Base-by-base conservation (phyloP, 306 rosid species). In the Casuarina glauca region DNA sequence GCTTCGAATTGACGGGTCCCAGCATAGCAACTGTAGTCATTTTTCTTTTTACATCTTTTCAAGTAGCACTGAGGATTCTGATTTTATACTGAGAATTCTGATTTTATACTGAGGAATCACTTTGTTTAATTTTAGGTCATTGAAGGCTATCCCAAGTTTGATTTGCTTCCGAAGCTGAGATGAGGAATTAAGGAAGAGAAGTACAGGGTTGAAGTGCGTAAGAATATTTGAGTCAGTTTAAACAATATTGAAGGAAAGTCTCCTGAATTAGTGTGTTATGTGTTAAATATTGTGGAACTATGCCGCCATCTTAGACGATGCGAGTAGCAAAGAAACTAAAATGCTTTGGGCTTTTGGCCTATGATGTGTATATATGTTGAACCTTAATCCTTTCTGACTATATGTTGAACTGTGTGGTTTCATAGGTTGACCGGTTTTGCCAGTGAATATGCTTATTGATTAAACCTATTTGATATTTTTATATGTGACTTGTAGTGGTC, bases 71-170 rank as follows among this genome's bases (percentile, higher is more conserved):
- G 50, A 10, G 11, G 35, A 58, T 26, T 2, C 39, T 1, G 3
- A 35, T 58, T 26, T 26, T 20, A 1, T 19, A 58, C 35, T 35
- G 35, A 16, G 2, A 2, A 17, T 35, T 62, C 19, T 32, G 41
- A 1, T 62, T 62, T 62, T 4, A 32, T 36, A 36, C 44, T 12
- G 15, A 66, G 45, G 1, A 66, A 66, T 66, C 41, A 10, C 41
- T 78, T 62, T 75, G 70, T 69, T 41, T 63, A 44, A 79, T 36
- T 80, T 67, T 82, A 89, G 93, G 84, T 74, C 43, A 67, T 84
- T 84, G 83, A 81, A 80, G 93, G 80, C 76, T 71, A 82, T 86
- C 80, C 82, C 69, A 86, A 67, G 54, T 80, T 78, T 20, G 71
- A 80, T 46, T 48, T 89, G 72, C 82, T 86, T 77, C 80, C 81